These are phyloP conservation scores for Scedosporium minutisporum DNA, from an alignment of 2,329 filamentous ascomycete species.

Conservation along the genomic window DNA sequence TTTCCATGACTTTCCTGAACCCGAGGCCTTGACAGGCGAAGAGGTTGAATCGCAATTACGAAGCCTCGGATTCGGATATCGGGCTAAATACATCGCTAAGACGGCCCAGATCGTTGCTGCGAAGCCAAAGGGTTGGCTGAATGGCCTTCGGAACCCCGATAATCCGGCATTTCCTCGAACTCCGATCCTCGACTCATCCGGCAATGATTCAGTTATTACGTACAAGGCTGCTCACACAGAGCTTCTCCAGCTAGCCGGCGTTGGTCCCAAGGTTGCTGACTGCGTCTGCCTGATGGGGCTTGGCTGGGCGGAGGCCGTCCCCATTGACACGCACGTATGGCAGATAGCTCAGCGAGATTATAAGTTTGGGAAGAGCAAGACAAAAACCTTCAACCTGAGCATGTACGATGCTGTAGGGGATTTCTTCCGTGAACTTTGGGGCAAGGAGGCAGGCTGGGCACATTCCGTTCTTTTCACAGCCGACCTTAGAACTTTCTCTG, in stretches of 20 bases:
- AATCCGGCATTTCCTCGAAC: conserved; percentile 45
- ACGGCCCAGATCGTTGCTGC: conserved; percentile 71
- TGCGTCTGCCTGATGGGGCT: conserved; percentile 95
- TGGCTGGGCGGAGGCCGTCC: conserved; percentile 90
- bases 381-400: conserved; percentile 73
- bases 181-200: conserved; percentile 22
- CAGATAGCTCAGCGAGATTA: conserved; percentile 97
- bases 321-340: conserved; percentile 97
- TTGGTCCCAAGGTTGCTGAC: conserved; percentile 93
- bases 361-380: conserved; percentile 78
- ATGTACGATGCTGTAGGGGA: conserved; percentile 87
- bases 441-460: conserved; percentile 90
- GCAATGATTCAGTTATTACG: conserved; percentile 42
- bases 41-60: conserved; percentile 75
- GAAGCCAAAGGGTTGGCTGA: conserved; percentile 65
- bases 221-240: conserved; percentile 75
- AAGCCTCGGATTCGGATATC: conserved; percentile 83
- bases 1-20: conserved; percentile 81
- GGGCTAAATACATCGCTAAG: conserved; percentile 83
- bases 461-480: conserved; percentile 95
- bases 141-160: conserved; percentile 68
- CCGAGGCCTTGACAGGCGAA: conserved; percentile 59
- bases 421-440: conserved; percentile 84
- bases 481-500: conserved; percentile 76
- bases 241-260: conserved; percentile 70